These are phyloP conservation scores for Gomphus bonarii DNA, from an alignment of 1,284 basidiomycete genomes.

Conservation along the genomic window DNA sequence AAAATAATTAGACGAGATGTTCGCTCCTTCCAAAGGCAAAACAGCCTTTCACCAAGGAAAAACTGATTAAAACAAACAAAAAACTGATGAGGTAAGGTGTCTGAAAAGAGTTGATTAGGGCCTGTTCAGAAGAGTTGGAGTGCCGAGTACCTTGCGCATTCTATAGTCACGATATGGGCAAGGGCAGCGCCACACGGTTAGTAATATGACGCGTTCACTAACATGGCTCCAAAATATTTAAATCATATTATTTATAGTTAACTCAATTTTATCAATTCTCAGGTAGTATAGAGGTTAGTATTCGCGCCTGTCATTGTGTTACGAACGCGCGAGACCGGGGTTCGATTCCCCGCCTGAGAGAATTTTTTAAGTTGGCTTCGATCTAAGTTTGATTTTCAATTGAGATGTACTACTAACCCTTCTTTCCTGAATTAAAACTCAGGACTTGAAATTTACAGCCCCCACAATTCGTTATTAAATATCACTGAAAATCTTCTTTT, in stretches of 20 bases:
- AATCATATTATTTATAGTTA: too few relatives aligned
- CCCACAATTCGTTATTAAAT: too few relatives aligned
- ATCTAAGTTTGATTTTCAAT: too few relatives aligned
- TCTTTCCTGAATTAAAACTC: too few relatives aligned
- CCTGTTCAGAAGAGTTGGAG: background rate
- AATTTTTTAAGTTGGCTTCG: background rate
- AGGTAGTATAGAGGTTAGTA: slow-evolving; percentile 10
- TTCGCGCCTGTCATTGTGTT: slow-evolving; percentile 5
- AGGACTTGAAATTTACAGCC: too few relatives aligned
- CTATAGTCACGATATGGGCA: background rate
- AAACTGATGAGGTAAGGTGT: slow-evolving; percentile 54
- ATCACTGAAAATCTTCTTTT: background rate
- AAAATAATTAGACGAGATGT: slow-evolving; percentile 1
- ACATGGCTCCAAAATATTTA: too few relatives aligned
- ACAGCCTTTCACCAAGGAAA: slow-evolving; percentile 35
- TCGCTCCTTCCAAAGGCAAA: slow-evolving; percentile 1
- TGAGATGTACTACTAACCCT: too few relatives aligned
- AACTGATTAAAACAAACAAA: slow-evolving; percentile 35
- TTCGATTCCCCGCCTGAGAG: slow-evolving; percentile 10
- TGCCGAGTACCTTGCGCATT: slow-evolving; percentile 4
- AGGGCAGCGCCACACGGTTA: background rate
- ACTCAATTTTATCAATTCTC: background rate
- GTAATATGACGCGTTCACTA: background rate
- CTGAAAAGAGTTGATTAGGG: slow-evolving; percentile 17
- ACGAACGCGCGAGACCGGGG: slow-evolving; percentile 9